phyloP scores from a whole-genome alignment of 805 yeast species.

The Saccharomycopsis fermentans region DNA sequence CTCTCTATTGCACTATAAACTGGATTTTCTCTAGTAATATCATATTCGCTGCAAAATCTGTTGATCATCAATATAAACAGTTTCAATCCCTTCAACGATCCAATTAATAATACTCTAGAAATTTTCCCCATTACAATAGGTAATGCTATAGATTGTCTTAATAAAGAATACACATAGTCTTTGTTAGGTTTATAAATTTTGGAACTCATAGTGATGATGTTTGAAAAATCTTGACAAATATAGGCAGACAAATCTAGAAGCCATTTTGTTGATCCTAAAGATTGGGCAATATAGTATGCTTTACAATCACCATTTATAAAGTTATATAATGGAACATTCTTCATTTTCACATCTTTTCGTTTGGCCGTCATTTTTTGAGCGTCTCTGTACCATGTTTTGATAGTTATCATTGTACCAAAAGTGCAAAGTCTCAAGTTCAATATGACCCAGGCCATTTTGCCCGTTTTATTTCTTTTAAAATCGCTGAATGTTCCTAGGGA shows the following conservation, averaged over 20 bases:
- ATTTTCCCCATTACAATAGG: conserved; percentile 16
- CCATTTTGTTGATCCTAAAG: conserved; percentile 15
- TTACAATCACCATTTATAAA: conserved; percentile 7
- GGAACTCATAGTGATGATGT: background rate
- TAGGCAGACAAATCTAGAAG: conserved; percentile 11
- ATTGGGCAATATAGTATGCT: conserved; percentile 10
- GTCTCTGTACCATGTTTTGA: conserved; percentile 18
- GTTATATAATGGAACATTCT: background rate
- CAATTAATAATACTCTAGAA: conserved; percentile 10
- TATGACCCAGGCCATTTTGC: conserved; percentile 16
- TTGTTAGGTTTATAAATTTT: conserved; percentile 1
- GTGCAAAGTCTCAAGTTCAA: conserved; percentile 14
- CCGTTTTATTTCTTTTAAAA: conserved; percentile 11
- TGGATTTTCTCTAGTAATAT: background rate
- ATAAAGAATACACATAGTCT: conserved; percentile 3
- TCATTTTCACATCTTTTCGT: background rate
- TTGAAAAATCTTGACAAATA: conserved; percentile 14
- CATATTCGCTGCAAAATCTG: conserved; percentile 6
- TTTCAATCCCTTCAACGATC: conserved; percentile 8
- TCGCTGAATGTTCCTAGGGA: conserved; percentile 39
- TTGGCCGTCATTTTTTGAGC: conserved; percentile 1
- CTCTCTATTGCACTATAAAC: conserved; percentile 7
- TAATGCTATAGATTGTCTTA: background rate
- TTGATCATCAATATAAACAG: conserved; percentile 6
- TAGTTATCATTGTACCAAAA: conserved; percentile 15